Base-by-base conservation (phyloP, 805 yeast species). In the Metschnikowia borealis region DNA sequence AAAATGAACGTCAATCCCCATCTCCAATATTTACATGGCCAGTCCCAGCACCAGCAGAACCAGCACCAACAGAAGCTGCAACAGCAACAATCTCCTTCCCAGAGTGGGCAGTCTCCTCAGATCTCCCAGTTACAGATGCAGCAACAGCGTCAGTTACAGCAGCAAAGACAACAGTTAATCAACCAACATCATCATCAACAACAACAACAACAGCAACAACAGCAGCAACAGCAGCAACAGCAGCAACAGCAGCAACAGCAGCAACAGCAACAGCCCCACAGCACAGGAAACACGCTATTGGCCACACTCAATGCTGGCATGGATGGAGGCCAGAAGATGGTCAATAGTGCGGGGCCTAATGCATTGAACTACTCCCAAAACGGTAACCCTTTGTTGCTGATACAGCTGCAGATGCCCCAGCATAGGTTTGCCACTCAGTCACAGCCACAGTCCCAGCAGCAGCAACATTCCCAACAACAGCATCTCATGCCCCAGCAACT, bases 1-100 rank as follows among this genome's bases (percentile, higher is more conserved):
- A 36, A 21, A 21, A 73, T 73, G 77, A 73, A 73, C 60, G 66
- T 66, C 43, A 70, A 70, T 50, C 75, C 76, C 29, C 78, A 73
- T 51, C 67, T 71, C 44, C 78, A 70, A 54, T 71, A 71, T 58
- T 63, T 73, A 52, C 77, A 66, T 54, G 46, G 46, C 23, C 46
- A 44, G 32, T 32, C 46, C 36, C 46, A 43, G 26, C 46, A 44
- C 39, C 39, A 37, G 33, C 46, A 44, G 34, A n/a, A 20, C 11
- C 46, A 34, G 21, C 46, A 43, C 11, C 73, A 67, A 57, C 71
- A 59, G 55, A 62, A 56, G 38, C 73, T 57, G 56, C 59, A 57
- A 43, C 65, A 53, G 47, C 58, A 53, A 26, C 69, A 58, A 54
- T 66, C 59, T 35, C 64, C 53, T 31, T 46, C 56, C 15, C 48